Conservation (phyloP, 257 asterid genomes). For the Lithospermum erythrorhizon region DNA sequence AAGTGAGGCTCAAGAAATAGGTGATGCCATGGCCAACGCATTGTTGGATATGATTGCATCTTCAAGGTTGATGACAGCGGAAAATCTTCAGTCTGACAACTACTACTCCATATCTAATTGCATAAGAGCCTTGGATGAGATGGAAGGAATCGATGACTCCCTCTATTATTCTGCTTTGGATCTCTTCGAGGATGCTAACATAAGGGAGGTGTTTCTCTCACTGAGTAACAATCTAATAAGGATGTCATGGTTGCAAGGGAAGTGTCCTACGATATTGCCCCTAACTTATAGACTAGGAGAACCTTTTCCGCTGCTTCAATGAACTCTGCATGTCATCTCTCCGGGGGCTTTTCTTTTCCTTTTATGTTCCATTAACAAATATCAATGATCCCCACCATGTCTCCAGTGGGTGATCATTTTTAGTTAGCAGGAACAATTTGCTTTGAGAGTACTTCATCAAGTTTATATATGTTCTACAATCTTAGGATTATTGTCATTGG, state of each 20-base stretch:
- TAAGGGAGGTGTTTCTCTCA: slow-evolving; percentile 64
- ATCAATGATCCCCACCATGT: neutral
- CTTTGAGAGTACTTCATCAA: neutral
- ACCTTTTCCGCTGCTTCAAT: neutral
- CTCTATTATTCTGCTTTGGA: slow-evolving; percentile 70
- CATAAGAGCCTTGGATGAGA: slow-evolving; percentile 70
- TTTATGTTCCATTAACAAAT: neutral
- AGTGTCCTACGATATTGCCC: slow-evolving; percentile 13
- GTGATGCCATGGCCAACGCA: slow-evolving; percentile 52
- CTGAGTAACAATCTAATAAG: slow-evolving; percentile 36
- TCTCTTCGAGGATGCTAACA: slow-evolving; percentile 55
- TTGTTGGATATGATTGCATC: slow-evolving; percentile 52
- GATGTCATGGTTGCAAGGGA: slow-evolving; percentile 69
- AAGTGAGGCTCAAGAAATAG: slow-evolving; percentile 33
- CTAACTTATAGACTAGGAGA: neutral
- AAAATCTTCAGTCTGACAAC: slow-evolving; percentile 27
- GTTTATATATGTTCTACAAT: neutral
- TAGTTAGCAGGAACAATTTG: neutral
- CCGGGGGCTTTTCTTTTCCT: neutral
- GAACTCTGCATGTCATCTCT: neutral
- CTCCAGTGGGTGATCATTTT: neutral
- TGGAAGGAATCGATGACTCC: slow-evolving; percentile 52
- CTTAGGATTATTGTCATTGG: neutral
- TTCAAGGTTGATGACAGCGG: slow-evolving; percentile 33
- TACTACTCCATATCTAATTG: slow-evolving; percentile 57